Percentiles rank a stretch among this genome's conserved stretches.
Conservation (phyloP, 306 rosid genomes). For the Vigna mungo region DNA sequence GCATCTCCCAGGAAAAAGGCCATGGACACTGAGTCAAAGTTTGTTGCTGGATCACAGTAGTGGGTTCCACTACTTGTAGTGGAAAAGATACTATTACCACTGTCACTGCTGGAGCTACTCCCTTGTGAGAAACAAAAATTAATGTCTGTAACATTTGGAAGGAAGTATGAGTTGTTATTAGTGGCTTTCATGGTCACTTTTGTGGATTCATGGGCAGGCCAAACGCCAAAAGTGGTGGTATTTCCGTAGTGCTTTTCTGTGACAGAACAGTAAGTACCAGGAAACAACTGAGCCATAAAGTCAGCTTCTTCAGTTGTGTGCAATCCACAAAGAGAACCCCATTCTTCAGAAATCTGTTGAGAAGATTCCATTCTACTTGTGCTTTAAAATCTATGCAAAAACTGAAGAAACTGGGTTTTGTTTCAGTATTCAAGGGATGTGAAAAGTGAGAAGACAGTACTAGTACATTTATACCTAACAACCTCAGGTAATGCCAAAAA, state of each 20-base stretch:
- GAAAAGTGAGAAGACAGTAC: slow-evolving; percentile 19
- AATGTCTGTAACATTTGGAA: slow-evolving; percentile 53
- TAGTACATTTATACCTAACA: slow-evolving; percentile 54
- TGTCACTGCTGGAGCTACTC: slow-evolving; percentile 38
- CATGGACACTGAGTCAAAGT: slow-evolving; percentile 43
- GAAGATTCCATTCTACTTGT: slow-evolving; percentile 56
- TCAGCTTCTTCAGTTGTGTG: slow-evolving; percentile 67
- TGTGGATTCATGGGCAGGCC: slow-evolving; percentile 51
- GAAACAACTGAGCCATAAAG: slow-evolving; percentile 67
- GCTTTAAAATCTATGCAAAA: not conserved
- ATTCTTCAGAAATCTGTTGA: slow-evolving; percentile 62
- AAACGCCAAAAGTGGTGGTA: slow-evolving; percentile 54
- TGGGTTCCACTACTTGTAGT: slow-evolving; percentile 40
- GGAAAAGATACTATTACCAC: slow-evolving; percentile 19
- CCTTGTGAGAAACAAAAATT: slow-evolving; percentile 45
- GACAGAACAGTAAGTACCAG: slow-evolving; percentile 28
- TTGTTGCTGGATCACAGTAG: slow-evolving; percentile 45
- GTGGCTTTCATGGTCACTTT: slow-evolving; percentile 38
- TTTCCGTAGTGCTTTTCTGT: slow-evolving; percentile 41
- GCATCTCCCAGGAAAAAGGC: slow-evolving; percentile 44
- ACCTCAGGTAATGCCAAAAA: slow-evolving; percentile 39
- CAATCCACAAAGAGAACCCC: slow-evolving; percentile 68
- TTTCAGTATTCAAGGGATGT: slow-evolving; percentile 40
- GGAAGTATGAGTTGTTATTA: slow-evolving; percentile 48
- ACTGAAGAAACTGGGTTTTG: slow-evolving; percentile 32